Base-by-base conservation (phyloP, 2,329 filamentous ascomycete species). In the Penicillium sp. region DNA sequence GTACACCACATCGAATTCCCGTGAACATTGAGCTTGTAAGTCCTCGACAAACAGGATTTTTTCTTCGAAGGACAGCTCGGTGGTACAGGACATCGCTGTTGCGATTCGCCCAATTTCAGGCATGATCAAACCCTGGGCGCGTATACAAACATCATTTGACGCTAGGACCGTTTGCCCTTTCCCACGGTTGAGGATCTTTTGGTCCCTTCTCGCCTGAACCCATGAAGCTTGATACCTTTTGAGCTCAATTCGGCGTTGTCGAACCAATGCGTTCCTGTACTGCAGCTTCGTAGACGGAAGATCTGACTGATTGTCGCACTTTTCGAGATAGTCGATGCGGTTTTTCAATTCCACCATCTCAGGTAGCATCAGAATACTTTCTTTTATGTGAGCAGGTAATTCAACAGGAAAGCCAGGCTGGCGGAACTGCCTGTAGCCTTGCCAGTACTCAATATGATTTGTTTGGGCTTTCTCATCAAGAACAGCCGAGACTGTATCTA, bases 401-500 rank as follows among this genome's bases (percentile, higher is more conserved):
- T 59, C 43, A 6, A 33, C 41, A 42, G 47, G 59, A 23, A 61
- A 41, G 25, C 62, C 44, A 37, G 35, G 33, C 41, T 63, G 41
- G 35, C 51, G 53, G 25, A 60, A 63, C 49, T 47, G 35, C 23
- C 51, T 23, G 47, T 53, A 56, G 2, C 57, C 58, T 45, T 57
- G 49, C 27, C 55, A 55, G 25, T 53, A 58, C 15, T 56, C 51
- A 52, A 62, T 65, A 42, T 64, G 42, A 48, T 56, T 37, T 18
- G 52, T 57, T 47, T 62, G 26, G 4, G 59, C 52, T 55, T 57
- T 33, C 40, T 65, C 49, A 12, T 49, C 55, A 2, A 65, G 29
- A 42, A 65, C 51, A 45, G 60, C 53, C 22, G 58, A 47, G 31
- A 66, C 60, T 12, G 49, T 61, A 53, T 65, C 26, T 14, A 64